Evolutionary conservation across 805 yeast genomes (phyloP).

Genomic region (Lipomyces oligophaga): DNA sequence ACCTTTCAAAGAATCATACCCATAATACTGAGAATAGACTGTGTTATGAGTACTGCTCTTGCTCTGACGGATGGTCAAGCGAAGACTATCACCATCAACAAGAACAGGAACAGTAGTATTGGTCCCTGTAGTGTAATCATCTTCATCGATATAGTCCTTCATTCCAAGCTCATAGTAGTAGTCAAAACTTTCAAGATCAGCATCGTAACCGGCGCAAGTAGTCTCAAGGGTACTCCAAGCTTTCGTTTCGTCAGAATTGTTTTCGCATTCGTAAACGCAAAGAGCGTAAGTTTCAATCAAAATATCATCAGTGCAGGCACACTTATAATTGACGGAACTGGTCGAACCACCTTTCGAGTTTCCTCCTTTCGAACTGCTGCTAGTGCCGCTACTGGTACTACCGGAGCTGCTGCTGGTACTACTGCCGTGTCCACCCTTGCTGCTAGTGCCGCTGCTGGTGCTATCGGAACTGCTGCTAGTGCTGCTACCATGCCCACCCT

Average conservation of each 20-base stretch:
- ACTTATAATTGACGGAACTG: background rate
- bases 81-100: background rate
- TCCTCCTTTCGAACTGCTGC: no score
- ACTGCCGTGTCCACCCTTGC: no score
- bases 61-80: background rate
- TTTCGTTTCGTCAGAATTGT: background rate
- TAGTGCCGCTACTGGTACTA: no score
- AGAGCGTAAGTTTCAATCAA: background rate
- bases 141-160: background rate
- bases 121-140: background rate
- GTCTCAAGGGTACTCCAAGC: background rate
- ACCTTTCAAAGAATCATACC: background rate
- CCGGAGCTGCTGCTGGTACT: no score
- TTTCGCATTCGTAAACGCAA: background rate
- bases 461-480: no score
- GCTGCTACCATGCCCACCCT: no score
- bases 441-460: no score
- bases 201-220: background rate
- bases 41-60: conserved; percentile 3
- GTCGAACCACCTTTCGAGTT: background rate
- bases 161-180: background rate
- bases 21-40: conserved; percentile 6
- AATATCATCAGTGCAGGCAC: conserved; percentile 4
- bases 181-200: background rate
- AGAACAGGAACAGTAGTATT: background rate